Base-by-base conservation (phyloP, 495 filamentous ascomycete genomes). In the Wilcoxina mikolae region DNA sequence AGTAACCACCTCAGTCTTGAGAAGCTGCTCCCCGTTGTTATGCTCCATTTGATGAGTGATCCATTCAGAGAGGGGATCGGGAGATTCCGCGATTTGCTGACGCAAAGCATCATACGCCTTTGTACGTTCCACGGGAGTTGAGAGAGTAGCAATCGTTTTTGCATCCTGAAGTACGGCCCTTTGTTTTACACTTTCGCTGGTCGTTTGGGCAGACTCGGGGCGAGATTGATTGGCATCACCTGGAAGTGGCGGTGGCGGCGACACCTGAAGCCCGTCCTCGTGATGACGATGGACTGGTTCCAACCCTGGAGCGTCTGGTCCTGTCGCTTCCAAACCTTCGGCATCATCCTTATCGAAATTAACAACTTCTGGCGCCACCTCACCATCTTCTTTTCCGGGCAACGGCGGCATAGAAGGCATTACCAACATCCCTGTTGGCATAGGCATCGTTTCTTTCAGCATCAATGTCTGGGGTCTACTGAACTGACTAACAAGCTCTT, bases 381-480 rank as follows among this genome's bases (percentile, higher is more conserved):
- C 62, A 33, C 64, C 61, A 33, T 55, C 61, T 44, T 44, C 56
- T 27, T 64, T 47, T 25, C 35, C 45, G 28, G 20, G 49, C 28
- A 53, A 60, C 0, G 62, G 62, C 3, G 62, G 62, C 62, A 65
- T 65, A 9, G 62, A 54, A 22, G 62, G 62, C 62, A 65, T 64
- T 4, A 65, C 44, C 10, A 57, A 28, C 3, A 56, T 42, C 20
- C 62, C 60, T 9, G 57, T 57, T 35, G 62, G 62, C 61, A 64
- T 64, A 2, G 60, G 60, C 62, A 65, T 64, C 20, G 62, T 64
- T 24, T 65, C 61, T 46, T 65, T 65, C 51, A 65, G 39, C 60
- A 64, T 65, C 41, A 65, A 51, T 25, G 62, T 65, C 51, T 65
- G 62, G 10, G 62, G 62, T 26, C 62, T 41, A 17, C 57, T 61